phyloP scores from a whole-genome alignment of 2,329 filamentous ascomycete genomes.

The Diaporthe caulivora region DNA sequence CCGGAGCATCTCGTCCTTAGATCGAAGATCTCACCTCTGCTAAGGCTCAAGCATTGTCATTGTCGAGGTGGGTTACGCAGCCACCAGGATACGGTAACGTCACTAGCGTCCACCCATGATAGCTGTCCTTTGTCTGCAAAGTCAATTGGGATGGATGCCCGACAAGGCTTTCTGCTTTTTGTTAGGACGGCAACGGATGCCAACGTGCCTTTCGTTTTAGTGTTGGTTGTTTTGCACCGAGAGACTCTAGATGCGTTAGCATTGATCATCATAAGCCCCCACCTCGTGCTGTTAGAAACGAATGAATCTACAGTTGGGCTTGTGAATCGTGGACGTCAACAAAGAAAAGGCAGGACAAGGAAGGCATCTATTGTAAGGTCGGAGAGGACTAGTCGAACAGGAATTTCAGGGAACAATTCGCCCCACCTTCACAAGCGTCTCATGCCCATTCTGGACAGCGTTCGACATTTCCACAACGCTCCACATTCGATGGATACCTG shows the following conservation, averaged over 20 bases:
- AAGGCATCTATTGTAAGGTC: neutral
- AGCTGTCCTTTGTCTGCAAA: slow-evolving; percentile 20
- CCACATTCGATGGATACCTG: neutral
- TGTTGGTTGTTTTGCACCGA: neutral
- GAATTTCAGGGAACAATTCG: slow-evolving; percentile 15
- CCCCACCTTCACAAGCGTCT: slow-evolving; percentile 27
- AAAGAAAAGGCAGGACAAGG: neutral
- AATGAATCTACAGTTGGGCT: neutral
- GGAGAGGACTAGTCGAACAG: neutral
- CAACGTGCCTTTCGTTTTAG: neutral
- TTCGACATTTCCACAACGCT: slow-evolving; percentile 5
- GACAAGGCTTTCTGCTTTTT: neutral
- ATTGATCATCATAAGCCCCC: neutral
- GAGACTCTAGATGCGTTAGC: neutral
- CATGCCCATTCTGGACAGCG: slow-evolving; percentile 26
- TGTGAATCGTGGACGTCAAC: slow-evolving; percentile 5
- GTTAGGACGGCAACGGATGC: neutral
- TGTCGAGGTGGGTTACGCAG: slow-evolving; percentile 8
- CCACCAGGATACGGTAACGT: slow-evolving; percentile 29
- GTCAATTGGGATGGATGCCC: slow-evolving; percentile 14
- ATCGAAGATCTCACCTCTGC: slow-evolving; percentile 2
- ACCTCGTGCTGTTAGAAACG: neutral
- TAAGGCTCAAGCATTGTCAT: slow-evolving; percentile 15
- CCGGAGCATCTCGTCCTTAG: slow-evolving; percentile 36
- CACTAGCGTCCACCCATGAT: slow-evolving; percentile 23